Base-by-base conservation (phyloP, 352 stramenopile genomes). In the Phytopythium ostracodes region DNA sequence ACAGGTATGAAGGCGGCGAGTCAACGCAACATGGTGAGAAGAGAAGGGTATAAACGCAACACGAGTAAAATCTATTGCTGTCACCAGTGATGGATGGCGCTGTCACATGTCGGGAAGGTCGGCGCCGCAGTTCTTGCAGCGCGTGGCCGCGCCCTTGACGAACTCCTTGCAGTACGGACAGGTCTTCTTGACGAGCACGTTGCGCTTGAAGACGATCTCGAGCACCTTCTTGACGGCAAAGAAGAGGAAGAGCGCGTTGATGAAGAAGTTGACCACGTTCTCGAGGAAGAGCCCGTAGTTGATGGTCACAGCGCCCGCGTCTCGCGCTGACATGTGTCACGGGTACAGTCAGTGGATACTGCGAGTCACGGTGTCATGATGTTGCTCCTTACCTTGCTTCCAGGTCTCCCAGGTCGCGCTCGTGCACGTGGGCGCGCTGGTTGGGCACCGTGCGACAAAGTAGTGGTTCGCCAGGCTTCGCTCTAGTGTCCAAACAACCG, bases 251-350 rank as follows among this genome's bases (percentile, higher is more conserved):
- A 90, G 67, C 10, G 81, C 78, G 46, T 88, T 87, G 63, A 86
- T 84, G 62, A 88, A 55, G 54, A 90, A 90, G 61, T 90, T 90
- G 63, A 90, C 66, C 49, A 88, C 64, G 68, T 90, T 90, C 59
- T 90, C 78, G 1, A 76, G 31, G 52, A 90, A 90, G 24, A 83
- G 61, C 0, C 81, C 81, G 65, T 87, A 88, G 65, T 90, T 90
- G 68, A 90, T 68, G 44, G 81, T 90, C 24, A 88, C 68, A 0
- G 81, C 81, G 9, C 81, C 81, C 4, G 75, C 68, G 20, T 84
- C 76, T 44, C 78, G 76, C 27, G 81, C 81, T 88, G 35, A 0
- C 17, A 22, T 15, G 9, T 1, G 20, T 2, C 18, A 49, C 7
- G 9, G 25, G 6, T 38, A 15, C 33, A 38, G 10, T 38, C 33